These are phyloP conservation scores for Trichophyton schoenleinii DNA, from an alignment of 2,329 filamentous ascomycete species.

Conservation along the genomic window DNA sequence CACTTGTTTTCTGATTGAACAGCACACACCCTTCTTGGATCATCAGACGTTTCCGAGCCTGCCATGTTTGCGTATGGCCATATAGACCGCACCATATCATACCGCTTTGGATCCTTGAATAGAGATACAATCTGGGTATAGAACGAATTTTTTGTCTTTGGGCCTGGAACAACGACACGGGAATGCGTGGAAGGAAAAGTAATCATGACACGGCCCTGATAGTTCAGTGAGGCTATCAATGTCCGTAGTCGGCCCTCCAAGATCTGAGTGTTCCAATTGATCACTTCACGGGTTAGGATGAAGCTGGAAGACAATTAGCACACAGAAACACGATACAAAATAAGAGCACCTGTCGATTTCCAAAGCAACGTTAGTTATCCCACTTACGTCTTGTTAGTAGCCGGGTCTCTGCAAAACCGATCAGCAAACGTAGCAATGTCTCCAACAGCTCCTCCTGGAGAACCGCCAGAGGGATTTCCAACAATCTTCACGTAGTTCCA, in stretches of 20 bases:
- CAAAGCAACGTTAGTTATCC: neutral
- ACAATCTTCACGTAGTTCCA: slow-evolving; percentile 6
- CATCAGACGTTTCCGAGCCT: neutral
- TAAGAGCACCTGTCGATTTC: neutral
- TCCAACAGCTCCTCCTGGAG: neutral
- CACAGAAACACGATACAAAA: neutral
- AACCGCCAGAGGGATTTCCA: neutral
- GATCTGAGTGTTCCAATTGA: slow-evolving; percentile 6
- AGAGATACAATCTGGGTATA: slow-evolving; percentile 1
- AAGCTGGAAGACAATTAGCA: neutral
- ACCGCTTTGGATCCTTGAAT: neutral
- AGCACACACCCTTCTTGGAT: neutral
- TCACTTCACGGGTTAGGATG: slow-evolving; percentile 3
- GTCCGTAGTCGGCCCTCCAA: slow-evolving; percentile 5
- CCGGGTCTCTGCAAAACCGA: slow-evolving; percentile 3
- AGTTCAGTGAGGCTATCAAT: slow-evolving; percentile 1
- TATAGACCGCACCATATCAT: slow-evolving; percentile 3
- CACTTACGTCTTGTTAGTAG: slow-evolving; percentile 6
- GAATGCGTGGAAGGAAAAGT: slow-evolving; percentile 1
- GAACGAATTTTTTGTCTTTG: neutral
- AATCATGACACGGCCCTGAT: slow-evolving; percentile 4
- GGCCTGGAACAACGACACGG: neutral
- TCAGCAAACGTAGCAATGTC: slow-evolving; percentile 1
- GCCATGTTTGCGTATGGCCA: slow-evolving; percentile 6
- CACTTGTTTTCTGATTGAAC: slow-evolving; percentile 1